These are phyloP conservation scores for Spathaspora sp. DNA, from an alignment of 805 yeast species.

Conservation along the genomic window DNA sequence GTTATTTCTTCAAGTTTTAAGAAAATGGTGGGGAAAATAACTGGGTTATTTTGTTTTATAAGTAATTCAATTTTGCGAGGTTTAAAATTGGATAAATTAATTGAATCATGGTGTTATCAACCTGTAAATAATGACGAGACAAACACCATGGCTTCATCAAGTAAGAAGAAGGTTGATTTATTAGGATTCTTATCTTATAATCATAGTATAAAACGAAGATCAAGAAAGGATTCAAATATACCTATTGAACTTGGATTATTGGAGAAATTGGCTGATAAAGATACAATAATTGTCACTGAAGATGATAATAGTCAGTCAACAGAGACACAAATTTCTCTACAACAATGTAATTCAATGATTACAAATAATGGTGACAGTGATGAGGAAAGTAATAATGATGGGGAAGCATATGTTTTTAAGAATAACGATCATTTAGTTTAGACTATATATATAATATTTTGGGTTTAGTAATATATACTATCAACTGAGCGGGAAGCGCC, in stretches of 20 bases:
- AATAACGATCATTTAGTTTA: constrained; percentile 5
- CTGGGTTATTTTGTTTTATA: neutral
- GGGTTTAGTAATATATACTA: neutral
- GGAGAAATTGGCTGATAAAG: constrained; percentile 12
- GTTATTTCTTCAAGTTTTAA: constrained; percentile 27
- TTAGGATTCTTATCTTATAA: neutral
- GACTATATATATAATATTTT: neutral
- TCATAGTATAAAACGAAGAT: constrained; percentile 26
- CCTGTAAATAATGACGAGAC: neutral
- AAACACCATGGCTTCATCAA: neutral
- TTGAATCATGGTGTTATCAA: neutral
- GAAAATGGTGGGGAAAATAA: constrained; percentile 14
- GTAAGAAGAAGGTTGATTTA: neutral
- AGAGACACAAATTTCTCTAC: neutral
- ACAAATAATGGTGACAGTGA: neutral
- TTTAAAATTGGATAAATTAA: constrained; percentile 5
- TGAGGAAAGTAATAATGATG: constrained; percentile 1
- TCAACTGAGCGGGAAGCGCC: neutral
- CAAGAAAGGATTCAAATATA: constrained; percentile 55
- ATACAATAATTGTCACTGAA: neutral
- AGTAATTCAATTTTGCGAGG: neutral
- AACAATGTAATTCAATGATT: neutral
- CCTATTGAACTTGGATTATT: constrained; percentile 30
- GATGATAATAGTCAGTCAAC: neutral
- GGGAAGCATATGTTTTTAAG: constrained; percentile 3